These are phyloP conservation scores for Metschnikowia santaceciliae DNA, from an alignment of 805 yeast genomes.

Conservation along the genomic window DNA sequence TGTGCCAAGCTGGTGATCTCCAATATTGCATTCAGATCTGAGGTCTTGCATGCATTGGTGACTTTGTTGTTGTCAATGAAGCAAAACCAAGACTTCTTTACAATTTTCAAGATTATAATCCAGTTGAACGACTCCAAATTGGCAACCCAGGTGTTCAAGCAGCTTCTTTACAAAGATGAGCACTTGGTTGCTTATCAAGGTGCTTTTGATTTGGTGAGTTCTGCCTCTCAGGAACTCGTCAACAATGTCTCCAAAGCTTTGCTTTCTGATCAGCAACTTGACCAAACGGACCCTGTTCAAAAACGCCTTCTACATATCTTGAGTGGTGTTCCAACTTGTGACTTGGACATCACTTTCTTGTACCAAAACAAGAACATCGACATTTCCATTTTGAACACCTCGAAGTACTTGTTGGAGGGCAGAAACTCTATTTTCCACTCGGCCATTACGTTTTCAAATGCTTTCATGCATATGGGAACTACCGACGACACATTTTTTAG, in stretches of 20 bases:
- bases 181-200: slow-evolving; percentile 77
- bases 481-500: slow-evolving; percentile 91
- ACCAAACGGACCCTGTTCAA: slow-evolving; percentile 21
- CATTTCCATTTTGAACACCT: slow-evolving; percentile 69
- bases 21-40: slow-evolving; percentile 14
- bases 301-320: slow-evolving; percentile 62
- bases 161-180: slow-evolving; percentile 49
- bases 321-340: slow-evolving; percentile 92
- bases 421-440: slow-evolving; percentile 92
- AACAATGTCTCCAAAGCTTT: slow-evolving; percentile 48
- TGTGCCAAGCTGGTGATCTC: slow-evolving; percentile 57
- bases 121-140: slow-evolving; percentile 75
- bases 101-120: slow-evolving; percentile 80
- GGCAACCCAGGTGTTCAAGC: slow-evolving; percentile 66
- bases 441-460: slow-evolving; percentile 92
- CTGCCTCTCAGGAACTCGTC: slow-evolving; percentile 87
- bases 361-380: slow-evolving; percentile 87
- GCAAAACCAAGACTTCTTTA: slow-evolving; percentile 69
- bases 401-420: slow-evolving; percentile 81
- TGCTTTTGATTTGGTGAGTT: slow-evolving; percentile 88
- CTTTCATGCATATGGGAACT: slow-evolving; percentile 94
- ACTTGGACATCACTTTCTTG: slow-evolving; percentile 82
- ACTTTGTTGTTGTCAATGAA: slow-evolving; percentile 51
- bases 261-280: slow-evolving; percentile 26
- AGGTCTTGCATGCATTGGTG: slow-evolving; percentile 49